Evolutionary conservation across 78 protist genomes (phyloP).

Genomic region (Anaeramoeba flamelloides): DNA sequence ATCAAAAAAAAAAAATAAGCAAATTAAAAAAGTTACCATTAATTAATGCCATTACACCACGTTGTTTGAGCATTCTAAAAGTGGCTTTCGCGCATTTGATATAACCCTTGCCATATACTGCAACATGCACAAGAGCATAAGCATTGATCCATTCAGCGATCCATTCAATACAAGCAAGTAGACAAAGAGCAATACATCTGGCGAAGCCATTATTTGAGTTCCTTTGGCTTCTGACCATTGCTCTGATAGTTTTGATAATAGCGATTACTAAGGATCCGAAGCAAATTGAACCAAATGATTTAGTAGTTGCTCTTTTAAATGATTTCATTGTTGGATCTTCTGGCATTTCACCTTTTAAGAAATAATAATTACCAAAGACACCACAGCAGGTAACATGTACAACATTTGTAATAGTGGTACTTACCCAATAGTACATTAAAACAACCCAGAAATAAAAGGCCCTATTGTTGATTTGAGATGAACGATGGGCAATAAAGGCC

Average conservation of each 20-base stretch:
- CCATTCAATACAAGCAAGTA: slow-evolving; percentile 24
- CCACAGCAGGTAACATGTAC: slow-evolving; percentile 43
- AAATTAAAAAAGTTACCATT: too few species aligned
- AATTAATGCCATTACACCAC: too few species aligned
- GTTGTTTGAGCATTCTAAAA: slow-evolving; percentile 25
- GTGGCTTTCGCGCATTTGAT: slow-evolving; percentile 35
- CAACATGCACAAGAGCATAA: slow-evolving; percentile 48
- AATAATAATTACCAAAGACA: slow-evolving; percentile 45
- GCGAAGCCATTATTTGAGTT: slow-evolving; percentile 6
- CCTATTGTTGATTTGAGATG: too few species aligned
- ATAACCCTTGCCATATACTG: slow-evolving; percentile 53
- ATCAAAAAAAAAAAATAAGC: too few species aligned
- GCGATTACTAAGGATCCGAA: slow-evolving; percentile 46
- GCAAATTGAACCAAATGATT: slow-evolving; percentile 47
- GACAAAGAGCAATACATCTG: slow-evolving; percentile 5
- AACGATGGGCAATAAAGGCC: too few species aligned
- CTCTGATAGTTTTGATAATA: slow-evolving; percentile 22
- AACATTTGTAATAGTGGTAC: slow-evolving; percentile 36
- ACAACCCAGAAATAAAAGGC: too few species aligned
- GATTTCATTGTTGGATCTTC: slow-evolving; percentile 18
- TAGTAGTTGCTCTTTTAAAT: slow-evolving; percentile 29
- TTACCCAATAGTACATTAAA: slow-evolving; percentile 44
- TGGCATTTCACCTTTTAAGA: slow-evolving; percentile 28
- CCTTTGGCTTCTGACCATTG: slow-evolving; percentile 12
- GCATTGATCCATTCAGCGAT: slow-evolving; percentile 35